These are phyloP conservation scores for Starmerella cellae DNA, from an alignment of 805 yeast species.

Conservation along the genomic window DNA sequence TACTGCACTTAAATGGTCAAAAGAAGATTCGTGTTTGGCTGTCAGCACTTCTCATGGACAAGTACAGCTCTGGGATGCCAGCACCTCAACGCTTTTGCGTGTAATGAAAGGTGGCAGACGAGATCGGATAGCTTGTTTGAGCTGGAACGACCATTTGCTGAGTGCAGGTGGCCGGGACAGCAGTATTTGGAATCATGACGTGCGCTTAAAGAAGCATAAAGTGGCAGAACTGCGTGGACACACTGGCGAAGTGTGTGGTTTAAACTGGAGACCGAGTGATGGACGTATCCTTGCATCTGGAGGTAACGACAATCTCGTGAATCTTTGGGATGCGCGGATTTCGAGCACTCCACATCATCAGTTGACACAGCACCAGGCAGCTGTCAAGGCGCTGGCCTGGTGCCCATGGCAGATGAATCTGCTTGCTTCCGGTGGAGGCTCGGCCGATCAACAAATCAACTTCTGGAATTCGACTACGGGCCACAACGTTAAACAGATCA, in stretches of 20 bases:
- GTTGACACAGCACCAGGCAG: slow-evolving; percentile 76
- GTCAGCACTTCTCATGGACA: slow-evolving; percentile 75
- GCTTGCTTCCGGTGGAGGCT: slow-evolving; percentile 96
- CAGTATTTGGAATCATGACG: slow-evolving; percentile 75
- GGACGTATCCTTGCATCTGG: slow-evolving; percentile 82
- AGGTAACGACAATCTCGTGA: slow-evolving; percentile 86
- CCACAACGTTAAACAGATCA: slow-evolving; percentile 67
- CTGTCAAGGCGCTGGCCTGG: slow-evolving; percentile 92
- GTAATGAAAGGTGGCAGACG: slow-evolving; percentile 56
- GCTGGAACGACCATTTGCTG: slow-evolving; percentile 71
- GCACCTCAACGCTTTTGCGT: slow-evolving; percentile 56
- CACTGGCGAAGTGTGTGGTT: slow-evolving; percentile 83
- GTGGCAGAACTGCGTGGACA: slow-evolving; percentile 51
- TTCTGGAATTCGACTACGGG: slow-evolving; percentile 95
- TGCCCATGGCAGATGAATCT: slow-evolving; percentile 73
- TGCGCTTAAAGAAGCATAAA: slow-evolving; percentile 67
- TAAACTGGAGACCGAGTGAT: slow-evolving; percentile 61
- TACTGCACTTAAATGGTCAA: slow-evolving; percentile 77
- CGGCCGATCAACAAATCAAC: slow-evolving; percentile 74
- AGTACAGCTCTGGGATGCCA: slow-evolving; percentile 89
- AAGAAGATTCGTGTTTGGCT: slow-evolving; percentile 67
- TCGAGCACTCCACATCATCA: slow-evolving; percentile 51
- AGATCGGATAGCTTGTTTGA: slow-evolving; percentile 67
- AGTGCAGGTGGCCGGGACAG: slow-evolving; percentile 87
- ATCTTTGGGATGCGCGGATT: slow-evolving; percentile 81